These are phyloP conservation scores for Quercus tomentella DNA, from an alignment of 331 rosid genomes.

Conservation along the genomic window DNA sequence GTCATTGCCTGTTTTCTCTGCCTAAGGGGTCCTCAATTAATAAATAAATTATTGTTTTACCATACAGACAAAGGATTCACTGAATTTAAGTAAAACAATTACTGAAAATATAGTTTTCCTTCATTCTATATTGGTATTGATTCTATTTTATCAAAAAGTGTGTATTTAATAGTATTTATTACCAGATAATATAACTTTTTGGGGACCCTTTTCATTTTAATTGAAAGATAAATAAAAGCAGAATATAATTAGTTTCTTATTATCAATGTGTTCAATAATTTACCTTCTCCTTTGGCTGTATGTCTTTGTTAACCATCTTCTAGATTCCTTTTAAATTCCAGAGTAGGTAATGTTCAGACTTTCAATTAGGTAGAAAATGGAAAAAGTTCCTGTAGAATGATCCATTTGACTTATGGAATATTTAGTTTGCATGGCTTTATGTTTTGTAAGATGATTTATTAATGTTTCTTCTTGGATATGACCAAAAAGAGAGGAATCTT, in stretches of 20 bases:
- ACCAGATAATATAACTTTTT: no score
- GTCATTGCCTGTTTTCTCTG: neutral
- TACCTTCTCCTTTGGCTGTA: slow-evolving; percentile 54
- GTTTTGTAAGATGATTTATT: neutral
- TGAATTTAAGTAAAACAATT: no score
- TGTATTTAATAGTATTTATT: no score
- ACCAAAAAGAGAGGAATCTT: neutral
- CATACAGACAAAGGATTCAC: neutral
- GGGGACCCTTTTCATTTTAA: neutral
- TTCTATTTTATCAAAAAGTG: no score
- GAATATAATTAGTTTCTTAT: neutral
- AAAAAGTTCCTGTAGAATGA: neutral
- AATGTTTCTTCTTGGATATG: neutral
- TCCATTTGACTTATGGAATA: neutral
- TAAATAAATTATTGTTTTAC: neutral
- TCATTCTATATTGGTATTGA: no score
- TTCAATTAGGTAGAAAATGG: slow-evolving; percentile 27
- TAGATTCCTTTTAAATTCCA: slow-evolving; percentile 13
- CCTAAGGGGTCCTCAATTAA: no score
- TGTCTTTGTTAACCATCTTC: slow-evolving; percentile 16
- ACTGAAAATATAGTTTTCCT: no score
- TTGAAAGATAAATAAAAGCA: no score
- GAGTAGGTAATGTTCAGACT: slow-evolving; percentile 34
- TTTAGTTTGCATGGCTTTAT: neutral
- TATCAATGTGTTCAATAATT: slow-evolving; percentile 30